phyloP scores from a whole-genome alignment of 768 basidiomycete genomes.

The Macrolepiota fuliginosa region DNA sequence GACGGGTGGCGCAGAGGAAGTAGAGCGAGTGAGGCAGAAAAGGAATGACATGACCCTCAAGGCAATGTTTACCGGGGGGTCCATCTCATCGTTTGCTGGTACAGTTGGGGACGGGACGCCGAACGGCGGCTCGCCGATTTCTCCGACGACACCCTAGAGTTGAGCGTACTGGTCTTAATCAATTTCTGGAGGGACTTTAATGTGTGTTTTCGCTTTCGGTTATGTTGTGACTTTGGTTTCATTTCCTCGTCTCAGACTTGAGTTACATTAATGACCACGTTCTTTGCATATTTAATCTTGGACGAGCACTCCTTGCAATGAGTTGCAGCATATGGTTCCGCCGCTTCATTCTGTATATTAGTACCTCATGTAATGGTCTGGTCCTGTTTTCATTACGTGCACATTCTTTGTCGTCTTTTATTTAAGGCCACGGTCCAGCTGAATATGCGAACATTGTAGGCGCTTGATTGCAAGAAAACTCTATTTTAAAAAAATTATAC shows the following conservation, averaged over 20 bases:
- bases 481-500: neutral
- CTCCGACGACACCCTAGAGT: constrained; percentile 1
- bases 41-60: constrained; percentile 82
- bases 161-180: neutral
- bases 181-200: neutral
- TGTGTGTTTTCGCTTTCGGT: neutral
- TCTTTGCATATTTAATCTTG: constrained; percentile 4
- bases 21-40: constrained; percentile 82
- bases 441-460: neutral
- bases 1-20: constrained; percentile 94
- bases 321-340: neutral
- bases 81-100: constrained; percentile 8
- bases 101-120: constrained; percentile 4
- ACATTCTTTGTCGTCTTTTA: neutral
- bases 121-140: constrained; percentile 1
- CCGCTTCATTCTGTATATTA: constrained; percentile 1
- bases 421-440: neutral
- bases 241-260: neutral
- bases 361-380: neutral
- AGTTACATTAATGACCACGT: neutral
- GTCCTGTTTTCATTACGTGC: neutral
- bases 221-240: neutral
- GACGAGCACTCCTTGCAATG: neutral
- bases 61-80: constrained; percentile 69
- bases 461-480: neutral